Percentiles rank a stretch among this genome's conserved stretches.
These are phyloP conservation scores for Arthrobotrys pseudoclavata DNA, from an alignment of 2,329 filamentous ascomycete genomes.

Conservation along the genomic window DNA sequence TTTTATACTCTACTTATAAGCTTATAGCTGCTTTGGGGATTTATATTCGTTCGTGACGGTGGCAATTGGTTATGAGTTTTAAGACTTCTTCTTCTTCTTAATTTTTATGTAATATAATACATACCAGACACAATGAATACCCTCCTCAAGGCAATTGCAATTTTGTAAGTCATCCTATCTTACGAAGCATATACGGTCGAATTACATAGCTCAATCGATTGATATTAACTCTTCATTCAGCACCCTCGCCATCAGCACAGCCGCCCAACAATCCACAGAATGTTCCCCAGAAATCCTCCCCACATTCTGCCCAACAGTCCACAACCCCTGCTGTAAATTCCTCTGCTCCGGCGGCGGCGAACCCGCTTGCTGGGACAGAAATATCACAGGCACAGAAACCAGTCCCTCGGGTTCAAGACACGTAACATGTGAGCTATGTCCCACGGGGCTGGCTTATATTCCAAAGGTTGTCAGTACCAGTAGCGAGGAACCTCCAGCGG, in stretches of 20 bases:
- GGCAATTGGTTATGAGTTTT: too few species aligned
- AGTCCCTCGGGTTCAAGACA: not conserved
- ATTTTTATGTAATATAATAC: not conserved
- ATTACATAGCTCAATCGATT: not conserved
- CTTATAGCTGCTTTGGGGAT: not conserved
- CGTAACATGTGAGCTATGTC: not conserved
- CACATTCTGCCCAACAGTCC: not conserved
- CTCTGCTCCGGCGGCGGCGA: not conserved
- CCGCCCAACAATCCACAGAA: not conserved
- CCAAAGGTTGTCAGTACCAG: not conserved
- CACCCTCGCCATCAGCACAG: not conserved
- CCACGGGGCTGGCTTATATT: not conserved
- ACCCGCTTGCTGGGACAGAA: not conserved
- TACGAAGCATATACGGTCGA: not conserved
- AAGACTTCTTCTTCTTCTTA: not conserved
- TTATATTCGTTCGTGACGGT: not conserved
- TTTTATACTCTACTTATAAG: not conserved
- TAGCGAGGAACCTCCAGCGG: not conserved
- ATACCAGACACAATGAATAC: not conserved
- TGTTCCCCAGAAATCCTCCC: not conserved
- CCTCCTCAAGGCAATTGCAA: not conserved
- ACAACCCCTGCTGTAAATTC: conserved; percentile 5
- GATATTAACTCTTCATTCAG: not conserved
- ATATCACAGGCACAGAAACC: not conserved
- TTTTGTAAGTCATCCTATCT: not conserved